Percentiles rank a stretch among this genome's conserved stretches.
These are phyloP conservation scores for Candida morakotiae DNA, from an alignment of 805 yeast genomes.

Conservation along the genomic window DNA sequence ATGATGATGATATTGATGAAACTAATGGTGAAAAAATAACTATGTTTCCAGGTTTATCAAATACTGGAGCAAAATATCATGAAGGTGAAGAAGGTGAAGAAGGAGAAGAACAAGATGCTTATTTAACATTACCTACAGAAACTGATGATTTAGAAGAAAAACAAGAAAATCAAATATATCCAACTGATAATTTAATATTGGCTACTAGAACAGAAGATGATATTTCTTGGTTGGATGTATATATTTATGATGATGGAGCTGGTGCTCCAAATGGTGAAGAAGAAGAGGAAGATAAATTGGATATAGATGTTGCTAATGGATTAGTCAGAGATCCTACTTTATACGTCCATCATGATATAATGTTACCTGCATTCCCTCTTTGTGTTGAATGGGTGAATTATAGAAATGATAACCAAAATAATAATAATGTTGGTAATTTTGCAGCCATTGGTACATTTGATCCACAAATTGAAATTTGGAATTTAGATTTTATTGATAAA, in stretches of 20 bases:
- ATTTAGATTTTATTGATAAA: constrained; percentile 85
- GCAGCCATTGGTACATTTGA: constrained; percentile 97
- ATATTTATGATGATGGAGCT: constrained; percentile 91
- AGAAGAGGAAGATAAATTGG: constrained; percentile 62
- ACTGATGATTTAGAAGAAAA: constrained; percentile 72
- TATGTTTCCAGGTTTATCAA: constrained; percentile 70
- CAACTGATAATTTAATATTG: constrained; percentile 84
- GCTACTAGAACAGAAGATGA: constrained; percentile 97
- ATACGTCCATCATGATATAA: constrained; percentile 93
- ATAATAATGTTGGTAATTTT: constrained; percentile 68
- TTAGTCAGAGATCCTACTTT: constrained; percentile 67
- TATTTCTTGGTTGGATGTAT: constrained; percentile 84
- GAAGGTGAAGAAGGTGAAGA: constrained; percentile 13
- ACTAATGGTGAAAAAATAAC: constrained; percentile 55
- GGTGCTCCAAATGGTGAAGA: constrained; percentile 73
- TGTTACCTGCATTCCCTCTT: constrained; percentile 95
- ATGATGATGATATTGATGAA: constrained; percentile 70
- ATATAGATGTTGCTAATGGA: constrained; percentile 74
- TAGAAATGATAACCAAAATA: constrained; percentile 51
- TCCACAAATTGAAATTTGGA: constrained; percentile 97
- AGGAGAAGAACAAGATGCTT: constrained; percentile 47
- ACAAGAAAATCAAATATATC: constrained; percentile 78
- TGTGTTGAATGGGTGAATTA: constrained; percentile 94
- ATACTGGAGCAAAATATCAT: constrained; percentile 55
- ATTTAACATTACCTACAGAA: constrained; percentile 58